Conservation (phyloP, 2,329 filamentous ascomycete species). For the Sporothrix euskadiensis region DNA sequence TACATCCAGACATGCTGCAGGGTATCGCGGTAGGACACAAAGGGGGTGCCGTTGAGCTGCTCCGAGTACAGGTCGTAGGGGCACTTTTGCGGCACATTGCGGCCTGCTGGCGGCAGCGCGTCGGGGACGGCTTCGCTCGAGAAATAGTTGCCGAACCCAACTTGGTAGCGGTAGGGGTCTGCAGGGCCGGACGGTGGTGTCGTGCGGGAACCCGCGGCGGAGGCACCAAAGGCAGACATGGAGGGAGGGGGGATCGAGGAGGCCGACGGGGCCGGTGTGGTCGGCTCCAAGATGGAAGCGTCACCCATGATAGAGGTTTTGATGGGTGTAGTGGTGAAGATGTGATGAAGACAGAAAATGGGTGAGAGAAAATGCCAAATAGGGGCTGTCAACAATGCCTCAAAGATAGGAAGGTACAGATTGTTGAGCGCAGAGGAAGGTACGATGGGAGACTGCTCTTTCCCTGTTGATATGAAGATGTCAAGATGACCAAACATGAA, state of each 20-base stretch:
- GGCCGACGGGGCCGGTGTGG: not conserved
- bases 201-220: not conserved
- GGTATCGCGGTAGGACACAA: slow-evolving; percentile 37
- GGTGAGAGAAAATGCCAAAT: not conserved
- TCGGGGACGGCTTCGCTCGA: slow-evolving; percentile 41
- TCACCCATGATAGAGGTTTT: not conserved
- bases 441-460: not conserved
- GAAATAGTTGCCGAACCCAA: slow-evolving; percentile 55
- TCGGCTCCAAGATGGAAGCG: not conserved
- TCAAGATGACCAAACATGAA: not conserved
- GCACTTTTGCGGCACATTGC: slow-evolving; percentile 49
- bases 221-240: slow-evolving; percentile 12
- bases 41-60: slow-evolving; percentile 49
- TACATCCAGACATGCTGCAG: slow-evolving; percentile 37
- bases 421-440: not conserved
- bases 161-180: slow-evolving; percentile 55
- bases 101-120: slow-evolving; percentile 46
- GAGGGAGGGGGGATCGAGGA: not conserved
- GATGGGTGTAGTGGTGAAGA: not conserved
- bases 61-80: slow-evolving; percentile 48
- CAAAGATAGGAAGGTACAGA: not conserved
- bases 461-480: not conserved
- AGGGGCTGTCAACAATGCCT: not conserved
- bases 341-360: not conserved
- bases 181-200: not conserved